A percentile compares a stretch with the other conserved stretches of the same genome.
These are phyloP conservation scores for Fistulina hepatica DNA, from an alignment of 1,284 basidiomycete species.

Conservation along the genomic window DNA sequence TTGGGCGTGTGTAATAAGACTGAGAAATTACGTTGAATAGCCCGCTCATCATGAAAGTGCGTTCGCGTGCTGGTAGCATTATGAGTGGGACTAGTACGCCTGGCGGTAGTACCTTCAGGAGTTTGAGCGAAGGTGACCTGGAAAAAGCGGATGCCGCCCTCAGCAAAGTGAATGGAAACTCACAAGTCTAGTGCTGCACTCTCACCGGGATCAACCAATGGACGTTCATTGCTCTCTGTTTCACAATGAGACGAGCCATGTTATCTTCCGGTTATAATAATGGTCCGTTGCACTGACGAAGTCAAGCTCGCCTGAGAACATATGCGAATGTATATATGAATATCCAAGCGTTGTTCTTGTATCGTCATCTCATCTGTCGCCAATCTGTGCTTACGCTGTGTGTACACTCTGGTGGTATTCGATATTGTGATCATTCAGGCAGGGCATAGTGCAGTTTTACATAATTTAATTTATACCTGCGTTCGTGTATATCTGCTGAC, in stretches of 20 bases:
- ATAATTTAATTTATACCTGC: no score
- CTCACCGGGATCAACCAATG: conserved; percentile 9
- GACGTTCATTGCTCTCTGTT: conserved; percentile 5
- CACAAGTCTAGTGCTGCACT: conserved; percentile 1
- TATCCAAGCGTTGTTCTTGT: no score
- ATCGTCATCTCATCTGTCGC: no score
- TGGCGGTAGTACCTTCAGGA: conserved; percentile 64
- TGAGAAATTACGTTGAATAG: conserved; percentile 26
- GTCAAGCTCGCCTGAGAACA: no score
- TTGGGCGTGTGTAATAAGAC: not conserved
- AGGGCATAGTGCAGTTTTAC: no score
- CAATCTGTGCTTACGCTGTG: no score
- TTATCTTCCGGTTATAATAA: no score
- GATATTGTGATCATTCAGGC: no score
- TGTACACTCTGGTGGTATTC: no score
- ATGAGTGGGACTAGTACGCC: conserved; percentile 86
- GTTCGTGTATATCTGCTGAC: no score
- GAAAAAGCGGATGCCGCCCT: conserved; percentile 77
- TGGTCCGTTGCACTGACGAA: no score
- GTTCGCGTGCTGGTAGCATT: conserved; percentile 76
- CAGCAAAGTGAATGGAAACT: conserved; percentile 42
- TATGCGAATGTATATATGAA: no score
- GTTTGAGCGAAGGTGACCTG: conserved; percentile 77
- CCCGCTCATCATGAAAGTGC: conserved; percentile 86
- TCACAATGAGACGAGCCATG: not conserved